phyloP scores from a whole-genome alignment of 495 filamentous ascomycete genomes.

The Neohortaea acidophila region DNA sequence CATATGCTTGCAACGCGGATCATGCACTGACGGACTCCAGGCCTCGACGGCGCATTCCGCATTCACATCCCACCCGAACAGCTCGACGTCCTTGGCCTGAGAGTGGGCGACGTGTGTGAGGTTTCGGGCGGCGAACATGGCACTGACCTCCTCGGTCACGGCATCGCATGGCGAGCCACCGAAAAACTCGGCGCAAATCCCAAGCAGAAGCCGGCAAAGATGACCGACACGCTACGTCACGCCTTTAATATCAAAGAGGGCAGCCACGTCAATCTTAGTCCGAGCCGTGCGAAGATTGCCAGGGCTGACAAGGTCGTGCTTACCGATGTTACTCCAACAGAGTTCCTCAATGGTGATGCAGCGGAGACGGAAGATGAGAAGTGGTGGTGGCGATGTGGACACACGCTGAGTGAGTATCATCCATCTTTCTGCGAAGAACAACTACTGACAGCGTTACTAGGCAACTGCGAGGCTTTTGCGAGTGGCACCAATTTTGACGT shows the following conservation, averaged over 20 bases:
- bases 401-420: background rate
- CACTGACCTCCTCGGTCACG: constrained; percentile 17
- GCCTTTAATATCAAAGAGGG: constrained; percentile 42
- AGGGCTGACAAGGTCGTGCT: constrained; percentile 35
- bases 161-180: constrained; percentile 48
- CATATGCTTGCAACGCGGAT: too few relatives aligned
- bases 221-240: constrained; percentile 49
- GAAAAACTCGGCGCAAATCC: constrained; percentile 35
- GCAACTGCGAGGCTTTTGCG: constrained; percentile 8
- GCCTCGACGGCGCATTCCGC: constrained; percentile 40
- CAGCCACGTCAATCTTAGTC: constrained; percentile 40
- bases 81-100: constrained; percentile 43
- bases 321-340: constrained; percentile 34
- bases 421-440: background rate
- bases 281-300: constrained; percentile 24
- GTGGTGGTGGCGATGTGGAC: constrained; percentile 42
- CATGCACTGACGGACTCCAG: too few relatives aligned
- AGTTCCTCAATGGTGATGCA: constrained; percentile 23
- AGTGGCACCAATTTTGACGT: constrained; percentile 14
- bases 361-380: constrained; percentile 34
- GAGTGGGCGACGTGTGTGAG: constrained; percentile 42
- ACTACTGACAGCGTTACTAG: background rate
- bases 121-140: constrained; percentile 3
- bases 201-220: constrained; percentile 47
- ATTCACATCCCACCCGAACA: constrained; percentile 52